Percentiles rank a stretch among this genome's conserved stretches.
Evolutionary conservation across 805 yeast species (phyloP).

Genomic region (Kuraishia ogatae): DNA sequence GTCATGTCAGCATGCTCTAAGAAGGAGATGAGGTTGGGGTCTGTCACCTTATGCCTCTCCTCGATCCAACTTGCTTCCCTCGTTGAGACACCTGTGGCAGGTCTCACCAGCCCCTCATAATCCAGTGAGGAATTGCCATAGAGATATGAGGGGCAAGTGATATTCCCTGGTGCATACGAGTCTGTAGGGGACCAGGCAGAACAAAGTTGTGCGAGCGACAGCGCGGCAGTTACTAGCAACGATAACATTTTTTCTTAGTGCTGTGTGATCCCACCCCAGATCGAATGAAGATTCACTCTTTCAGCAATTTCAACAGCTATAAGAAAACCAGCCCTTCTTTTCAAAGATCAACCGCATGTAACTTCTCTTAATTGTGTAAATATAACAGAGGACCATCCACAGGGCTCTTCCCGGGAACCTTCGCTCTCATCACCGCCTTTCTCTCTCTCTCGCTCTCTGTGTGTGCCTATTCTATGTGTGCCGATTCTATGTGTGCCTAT

Average conservation of each 20-base stretch:
- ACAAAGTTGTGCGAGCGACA: neutral
- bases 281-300: too few relatives aligned
- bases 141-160: slow-evolving; percentile 39
- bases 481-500: too few relatives aligned
- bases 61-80: slow-evolving; percentile 46
- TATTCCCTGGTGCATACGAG: slow-evolving; percentile 53
- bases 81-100: slow-evolving; percentile 35
- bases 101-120: slow-evolving; percentile 26
- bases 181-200: slow-evolving; percentile 45
- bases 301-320: too few relatives aligned
- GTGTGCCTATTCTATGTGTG: too few relatives aligned
- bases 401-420: too few relatives aligned
- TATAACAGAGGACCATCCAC: too few relatives aligned
- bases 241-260: neutral
- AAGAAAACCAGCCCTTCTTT: too few relatives aligned
- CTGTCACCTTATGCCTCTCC: slow-evolving; percentile 36
- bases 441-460: too few relatives aligned
- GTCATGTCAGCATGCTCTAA: slow-evolving; percentile 35
- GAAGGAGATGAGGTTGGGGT: slow-evolving; percentile 34
- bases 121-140: slow-evolving; percentile 7
- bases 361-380: too few relatives aligned
- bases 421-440: too few relatives aligned
- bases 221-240: neutral
- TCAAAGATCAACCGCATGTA: too few relatives aligned
- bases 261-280: neutral